Conservation (phyloP, 441 rosid genomes). For the Bruguiera hainesii region DNA sequence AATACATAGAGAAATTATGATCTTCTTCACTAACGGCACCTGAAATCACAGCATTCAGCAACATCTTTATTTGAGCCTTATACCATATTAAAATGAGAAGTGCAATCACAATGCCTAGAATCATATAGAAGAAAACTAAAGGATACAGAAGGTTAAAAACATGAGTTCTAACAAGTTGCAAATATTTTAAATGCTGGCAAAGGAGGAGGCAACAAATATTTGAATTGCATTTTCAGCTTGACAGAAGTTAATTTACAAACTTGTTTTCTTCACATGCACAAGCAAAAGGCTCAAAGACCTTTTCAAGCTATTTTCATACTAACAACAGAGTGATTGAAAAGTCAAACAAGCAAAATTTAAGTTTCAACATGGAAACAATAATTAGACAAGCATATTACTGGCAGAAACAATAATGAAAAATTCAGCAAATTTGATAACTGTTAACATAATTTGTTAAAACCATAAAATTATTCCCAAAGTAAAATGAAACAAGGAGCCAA, state of each 20-base stretch:
- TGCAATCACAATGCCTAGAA: background rate
- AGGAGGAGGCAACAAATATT: too few relatives aligned
- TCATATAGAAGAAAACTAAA: background rate
- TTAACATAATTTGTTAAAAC: background rate
- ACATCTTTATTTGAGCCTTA: constrained; percentile 1
- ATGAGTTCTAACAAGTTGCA: background rate
- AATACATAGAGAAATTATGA: constrained; percentile 49
- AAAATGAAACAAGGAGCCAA: background rate
- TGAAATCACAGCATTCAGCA: constrained; percentile 26
- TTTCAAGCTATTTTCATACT: background rate
- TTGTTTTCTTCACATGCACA: background rate
- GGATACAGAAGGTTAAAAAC: background rate
- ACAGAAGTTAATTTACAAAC: too few relatives aligned
- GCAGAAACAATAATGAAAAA: background rate
- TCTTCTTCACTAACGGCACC: constrained; percentile 46
- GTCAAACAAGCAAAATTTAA: background rate
- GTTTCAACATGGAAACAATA: constrained; percentile 1
- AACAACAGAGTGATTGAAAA: background rate
- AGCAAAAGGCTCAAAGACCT: background rate
- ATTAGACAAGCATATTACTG: background rate
- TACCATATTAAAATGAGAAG: background rate
- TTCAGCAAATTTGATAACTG: background rate
- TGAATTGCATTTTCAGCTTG: too few relatives aligned
- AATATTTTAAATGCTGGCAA: background rate
- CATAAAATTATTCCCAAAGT: background rate